Percentiles rank a stretch among this genome's conserved stretches.
Conservation (phyloP, 2,329 filamentous ascomycete genomes). For the Alternaria longipes region DNA sequence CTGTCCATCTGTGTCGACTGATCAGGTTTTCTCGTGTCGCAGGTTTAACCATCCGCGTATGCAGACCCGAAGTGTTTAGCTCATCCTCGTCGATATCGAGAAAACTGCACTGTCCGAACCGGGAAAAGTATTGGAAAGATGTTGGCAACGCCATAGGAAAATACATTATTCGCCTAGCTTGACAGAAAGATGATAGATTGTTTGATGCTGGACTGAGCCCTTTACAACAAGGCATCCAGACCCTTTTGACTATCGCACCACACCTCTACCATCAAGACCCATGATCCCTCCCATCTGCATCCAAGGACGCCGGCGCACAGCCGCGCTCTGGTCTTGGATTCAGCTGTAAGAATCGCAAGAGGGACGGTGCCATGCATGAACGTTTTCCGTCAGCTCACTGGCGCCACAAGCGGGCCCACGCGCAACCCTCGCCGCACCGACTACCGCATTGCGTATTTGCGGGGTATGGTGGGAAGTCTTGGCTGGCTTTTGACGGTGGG, state of each 20-base stretch:
- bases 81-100: slow-evolving; percentile 43
- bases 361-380: slow-evolving; percentile 26
- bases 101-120: slow-evolving; percentile 40
- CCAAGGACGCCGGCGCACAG: slow-evolving; percentile 26
- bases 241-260: slow-evolving; percentile 17
- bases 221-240: slow-evolving; percentile 18
- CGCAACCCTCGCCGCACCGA: slow-evolving; percentile 8
- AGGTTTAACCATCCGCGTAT: slow-evolving; percentile 34
- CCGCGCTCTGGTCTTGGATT: slow-evolving; percentile 23
- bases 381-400: slow-evolving; percentile 19
- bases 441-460: slow-evolving; percentile 24
- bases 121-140: slow-evolving; percentile 24
- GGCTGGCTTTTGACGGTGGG: slow-evolving; percentile 4
- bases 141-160: slow-evolving; percentile 29
- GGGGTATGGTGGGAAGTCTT: slow-evolving; percentile 14
- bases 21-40: slow-evolving; percentile 32
- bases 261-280: slow-evolving; percentile 10
- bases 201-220: slow-evolving; percentile 1
- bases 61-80: slow-evolving; percentile 41
- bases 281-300: slow-evolving; percentile 15
- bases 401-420: slow-evolving; percentile 22
- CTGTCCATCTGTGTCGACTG: slow-evolving; percentile 18
- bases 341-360: slow-evolving; percentile 20
- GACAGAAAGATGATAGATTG: not conserved
- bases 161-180: slow-evolving; percentile 20